phyloP scores from a whole-genome alignment of 116 monocot genomes.

The Trichopus zeylanicus region DNA sequence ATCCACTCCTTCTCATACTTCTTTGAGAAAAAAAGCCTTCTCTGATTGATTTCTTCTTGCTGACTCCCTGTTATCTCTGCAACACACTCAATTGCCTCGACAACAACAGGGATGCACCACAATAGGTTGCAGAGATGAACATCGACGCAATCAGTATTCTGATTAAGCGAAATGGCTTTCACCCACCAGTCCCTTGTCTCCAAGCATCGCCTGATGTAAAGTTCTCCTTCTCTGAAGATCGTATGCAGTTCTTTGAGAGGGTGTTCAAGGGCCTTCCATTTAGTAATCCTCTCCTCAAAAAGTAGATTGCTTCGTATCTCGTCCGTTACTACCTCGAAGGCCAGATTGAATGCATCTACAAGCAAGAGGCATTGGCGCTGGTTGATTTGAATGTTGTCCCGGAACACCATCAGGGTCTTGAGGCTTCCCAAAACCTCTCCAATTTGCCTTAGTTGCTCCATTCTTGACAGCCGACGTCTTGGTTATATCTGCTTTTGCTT shows the following conservation, averaged over 20 bases:
- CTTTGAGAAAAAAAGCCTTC: slow-evolving; percentile 29
- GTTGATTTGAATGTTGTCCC: slow-evolving; percentile 41
- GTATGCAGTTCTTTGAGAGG: slow-evolving; percentile 52
- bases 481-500: not conserved
- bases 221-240: slow-evolving; percentile 46
- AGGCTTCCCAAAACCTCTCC: slow-evolving; percentile 56
- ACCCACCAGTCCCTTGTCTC: slow-evolving; percentile 41
- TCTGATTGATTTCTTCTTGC: slow-evolving; percentile 30
- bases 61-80: slow-evolving; percentile 39
- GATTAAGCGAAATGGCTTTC: slow-evolving; percentile 29
- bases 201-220: slow-evolving; percentile 45
- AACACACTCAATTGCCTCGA: slow-evolving; percentile 49
- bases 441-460: slow-evolving; percentile 58
- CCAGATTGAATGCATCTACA: slow-evolving; percentile 27
- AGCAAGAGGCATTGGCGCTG: slow-evolving; percentile 41
- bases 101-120: slow-evolving; percentile 38
- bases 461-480: slow-evolving; percentile 4
- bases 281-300: slow-evolving; percentile 28
- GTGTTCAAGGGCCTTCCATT: slow-evolving; percentile 50
- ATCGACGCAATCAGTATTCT: slow-evolving; percentile 39
- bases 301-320: slow-evolving; percentile 29
- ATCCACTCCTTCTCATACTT: slow-evolving; percentile 58
- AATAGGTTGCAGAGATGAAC: slow-evolving; percentile 47
- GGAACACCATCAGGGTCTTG: slow-evolving; percentile 39
- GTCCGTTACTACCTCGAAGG: slow-evolving; percentile 32